Percentiles rank a stretch among this genome's conserved stretches.
These are phyloP conservation scores for Tricladium varicosporioides DNA, from an alignment of 2,329 filamentous ascomycete genomes.

Conservation along the genomic window DNA sequence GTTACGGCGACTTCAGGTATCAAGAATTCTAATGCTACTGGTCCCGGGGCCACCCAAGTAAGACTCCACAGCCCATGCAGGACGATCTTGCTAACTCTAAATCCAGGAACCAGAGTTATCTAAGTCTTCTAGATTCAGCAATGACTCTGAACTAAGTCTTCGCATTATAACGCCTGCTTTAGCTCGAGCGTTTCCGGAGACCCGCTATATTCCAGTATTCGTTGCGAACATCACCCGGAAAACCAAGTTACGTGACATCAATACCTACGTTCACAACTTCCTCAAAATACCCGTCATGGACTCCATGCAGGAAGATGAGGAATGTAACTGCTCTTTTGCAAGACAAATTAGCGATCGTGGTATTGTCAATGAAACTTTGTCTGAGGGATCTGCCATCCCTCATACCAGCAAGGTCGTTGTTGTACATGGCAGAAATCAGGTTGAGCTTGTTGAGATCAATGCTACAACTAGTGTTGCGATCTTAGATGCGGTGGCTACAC, in stretches of 20 bases:
- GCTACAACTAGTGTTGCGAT: neutral
- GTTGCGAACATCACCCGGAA: neutral
- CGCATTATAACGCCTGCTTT: constrained; percentile 4
- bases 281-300: neutral
- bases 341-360: neutral
- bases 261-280: neutral
- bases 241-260: neutral
- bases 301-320: neutral
- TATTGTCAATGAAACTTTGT: neutral
- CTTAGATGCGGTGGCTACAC: neutral
- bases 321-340: constrained; percentile 1
- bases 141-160: neutral
- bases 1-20: neutral
- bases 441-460: neutral
- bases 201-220: neutral
- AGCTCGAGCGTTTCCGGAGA: neutral
- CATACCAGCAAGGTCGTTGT: neutral
- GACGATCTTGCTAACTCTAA: neutral
- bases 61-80: neutral
- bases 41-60: neutral
- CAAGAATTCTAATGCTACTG: neutral
- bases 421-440: constrained; percentile 1
- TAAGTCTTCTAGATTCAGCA: neutral
- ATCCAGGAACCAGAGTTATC: neutral
- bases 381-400: neutral